These are phyloP conservation scores for Macrolepiota albuminosa DNA, from an alignment of 768 basidiomycete genomes.

Conservation along the genomic window DNA sequence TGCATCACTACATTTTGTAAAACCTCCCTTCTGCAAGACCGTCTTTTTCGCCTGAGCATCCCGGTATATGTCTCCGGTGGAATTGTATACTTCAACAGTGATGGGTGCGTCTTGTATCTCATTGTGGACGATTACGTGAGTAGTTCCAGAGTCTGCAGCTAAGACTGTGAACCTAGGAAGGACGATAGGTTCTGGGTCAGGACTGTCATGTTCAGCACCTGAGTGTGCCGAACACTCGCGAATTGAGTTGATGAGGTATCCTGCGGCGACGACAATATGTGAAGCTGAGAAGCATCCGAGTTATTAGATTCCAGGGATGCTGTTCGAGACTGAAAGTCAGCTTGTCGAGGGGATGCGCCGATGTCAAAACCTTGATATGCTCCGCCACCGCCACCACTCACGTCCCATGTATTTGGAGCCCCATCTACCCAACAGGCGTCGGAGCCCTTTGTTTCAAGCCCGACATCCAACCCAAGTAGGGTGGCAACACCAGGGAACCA, in stretches of 20 bases:
- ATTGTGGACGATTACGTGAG: constrained; percentile 55
- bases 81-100: constrained; percentile 59
- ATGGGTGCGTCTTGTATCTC: constrained; percentile 39
- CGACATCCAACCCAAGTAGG: constrained; percentile 72
- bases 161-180: constrained; percentile 69
- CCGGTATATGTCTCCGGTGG: constrained; percentile 45
- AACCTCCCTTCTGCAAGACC: constrained; percentile 57
- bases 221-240: constrained; percentile 20
- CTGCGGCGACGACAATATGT: constrained; percentile 17
- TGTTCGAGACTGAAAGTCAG: constrained; percentile 34
- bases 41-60: constrained; percentile 62
- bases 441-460: constrained; percentile 62
- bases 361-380: constrained; percentile 66
- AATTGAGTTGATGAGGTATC: constrained; percentile 12
- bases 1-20: constrained; percentile 56
- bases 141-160: constrained; percentile 58
- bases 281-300: constrained; percentile 26
- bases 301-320: constrained; percentile 47
- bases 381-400: constrained; percentile 61
- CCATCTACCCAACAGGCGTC: constrained; percentile 65
- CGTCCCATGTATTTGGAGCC: constrained; percentile 48
- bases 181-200: constrained; percentile 45
- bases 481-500: constrained; percentile 86
- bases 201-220: constrained; percentile 18
- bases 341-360: constrained; percentile 31